Evolutionary conservation across 2,329 filamentous ascomycete genomes (phyloP).

Genomic region (Curvularia hawaiiensis): DNA sequence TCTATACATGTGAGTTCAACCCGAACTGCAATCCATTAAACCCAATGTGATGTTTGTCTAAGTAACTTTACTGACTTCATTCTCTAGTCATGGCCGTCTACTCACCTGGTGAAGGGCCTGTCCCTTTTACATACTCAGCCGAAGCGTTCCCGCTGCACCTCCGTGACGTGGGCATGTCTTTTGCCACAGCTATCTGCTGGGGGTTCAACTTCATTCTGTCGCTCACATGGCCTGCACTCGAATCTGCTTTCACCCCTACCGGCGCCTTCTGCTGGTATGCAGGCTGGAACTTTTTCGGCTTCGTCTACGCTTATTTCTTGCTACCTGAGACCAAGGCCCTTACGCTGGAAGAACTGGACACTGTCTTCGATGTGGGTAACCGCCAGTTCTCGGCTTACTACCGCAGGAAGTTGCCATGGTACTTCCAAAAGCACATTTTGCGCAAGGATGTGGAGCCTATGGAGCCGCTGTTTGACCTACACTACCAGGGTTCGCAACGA

Average conservation of each 20-base stretch:
- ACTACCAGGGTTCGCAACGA: constrained; percentile 16
- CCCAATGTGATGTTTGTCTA: background rate
- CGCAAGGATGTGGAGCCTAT: constrained; percentile 35
- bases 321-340: constrained; percentile 41
- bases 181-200: constrained; percentile 61
- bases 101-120: constrained; percentile 38
- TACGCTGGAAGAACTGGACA: constrained; percentile 39
- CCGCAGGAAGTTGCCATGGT: constrained; percentile 43
- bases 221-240: constrained; percentile 60
- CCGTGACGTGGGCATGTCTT: constrained; percentile 49
- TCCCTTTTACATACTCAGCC: constrained; percentile 48
- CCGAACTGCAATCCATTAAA: background rate
- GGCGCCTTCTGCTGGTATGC: constrained; percentile 64
- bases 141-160: constrained; percentile 54
- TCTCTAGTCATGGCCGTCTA: constrained; percentile 52
- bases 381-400: constrained; percentile 32
- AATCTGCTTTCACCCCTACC: constrained; percentile 54
- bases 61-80: background rate
- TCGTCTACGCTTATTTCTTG: constrained; percentile 46
- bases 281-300: constrained; percentile 60
- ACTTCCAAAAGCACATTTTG: constrained; percentile 43
- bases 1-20: constrained; percentile 9
- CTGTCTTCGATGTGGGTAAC: constrained; percentile 40
- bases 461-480: constrained; percentile 31
- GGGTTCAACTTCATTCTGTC: constrained; percentile 62